Conservation (phyloP, 768 basidiomycete species). For the Rhizopogon roseolus region DNA sequence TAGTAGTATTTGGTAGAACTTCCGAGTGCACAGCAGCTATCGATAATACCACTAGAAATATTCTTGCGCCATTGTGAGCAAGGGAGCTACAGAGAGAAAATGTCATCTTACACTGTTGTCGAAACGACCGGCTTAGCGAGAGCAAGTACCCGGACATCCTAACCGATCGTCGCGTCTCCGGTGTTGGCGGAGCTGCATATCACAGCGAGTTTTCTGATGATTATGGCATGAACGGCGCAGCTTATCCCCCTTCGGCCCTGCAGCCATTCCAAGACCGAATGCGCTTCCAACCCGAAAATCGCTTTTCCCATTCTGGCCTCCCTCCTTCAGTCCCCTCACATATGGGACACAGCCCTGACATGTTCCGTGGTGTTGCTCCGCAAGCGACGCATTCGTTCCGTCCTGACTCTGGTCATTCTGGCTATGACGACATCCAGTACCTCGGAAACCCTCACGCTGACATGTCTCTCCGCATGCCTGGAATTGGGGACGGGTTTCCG, state of each 20-base stretch:
- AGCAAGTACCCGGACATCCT: slow-evolving; percentile 57
- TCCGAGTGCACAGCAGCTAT: too few species aligned
- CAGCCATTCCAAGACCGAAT: slow-evolving; percentile 59
- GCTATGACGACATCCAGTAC: slow-evolving; percentile 61
- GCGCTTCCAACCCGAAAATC: slow-evolving; percentile 51
- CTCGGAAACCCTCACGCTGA: slow-evolving; percentile 50
- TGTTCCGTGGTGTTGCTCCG: slow-evolving; percentile 66
- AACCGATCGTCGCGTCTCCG: slow-evolving; percentile 54
- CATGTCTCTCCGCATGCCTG: slow-evolving; percentile 56
- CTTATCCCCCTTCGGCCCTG: slow-evolving; percentile 45
- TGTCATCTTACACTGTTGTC: too few species aligned
- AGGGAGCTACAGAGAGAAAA: too few species aligned
- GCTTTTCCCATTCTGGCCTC: slow-evolving; percentile 42
- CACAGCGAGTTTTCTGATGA: slow-evolving; percentile 62
- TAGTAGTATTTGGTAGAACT: too few species aligned
- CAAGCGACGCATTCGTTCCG: slow-evolving; percentile 65
- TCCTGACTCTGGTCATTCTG: slow-evolving; percentile 42
- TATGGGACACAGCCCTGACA: slow-evolving; percentile 46
- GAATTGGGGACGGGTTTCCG: slow-evolving; percentile 57
- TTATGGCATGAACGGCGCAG: slow-evolving; percentile 46
- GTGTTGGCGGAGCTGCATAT: slow-evolving; percentile 40
- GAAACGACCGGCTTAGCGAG: too few species aligned
- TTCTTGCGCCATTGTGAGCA: too few species aligned
- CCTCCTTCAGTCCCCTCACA: slow-evolving; percentile 44
- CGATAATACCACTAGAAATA: too few species aligned